These are phyloP conservation scores for Sutorius eximius DNA, from an alignment of 1,284 basidiomycete species.

Conservation along the genomic window DNA sequence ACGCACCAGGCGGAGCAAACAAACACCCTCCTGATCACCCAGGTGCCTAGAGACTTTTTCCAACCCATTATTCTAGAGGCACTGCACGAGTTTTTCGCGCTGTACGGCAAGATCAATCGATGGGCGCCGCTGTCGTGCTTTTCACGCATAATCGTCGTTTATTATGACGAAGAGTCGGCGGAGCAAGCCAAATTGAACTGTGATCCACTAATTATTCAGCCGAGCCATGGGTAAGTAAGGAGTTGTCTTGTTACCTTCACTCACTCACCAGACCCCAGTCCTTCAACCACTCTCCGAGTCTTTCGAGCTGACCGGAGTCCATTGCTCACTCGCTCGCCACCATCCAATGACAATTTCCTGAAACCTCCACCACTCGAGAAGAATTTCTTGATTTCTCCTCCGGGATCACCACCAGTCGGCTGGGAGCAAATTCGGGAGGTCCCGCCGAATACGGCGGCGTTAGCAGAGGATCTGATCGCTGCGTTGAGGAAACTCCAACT, in stretches of 20 bases:
- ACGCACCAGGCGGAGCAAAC: conserved; percentile 40
- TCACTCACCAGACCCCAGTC: conserved; percentile 34
- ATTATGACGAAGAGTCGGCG: conserved; percentile 59
- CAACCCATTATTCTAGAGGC: conserved; percentile 65
- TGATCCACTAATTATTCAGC: conserved; percentile 60
- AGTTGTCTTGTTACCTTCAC: conserved; percentile 2
- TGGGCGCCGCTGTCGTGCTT: conserved; percentile 88
- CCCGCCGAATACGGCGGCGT: conserved; percentile 82
- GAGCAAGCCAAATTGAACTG: conserved; percentile 63
- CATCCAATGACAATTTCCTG: conserved; percentile 55
- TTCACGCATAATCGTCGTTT: conserved; percentile 80
- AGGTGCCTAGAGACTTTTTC: conserved; percentile 68
- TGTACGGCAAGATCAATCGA: conserved; percentile 75
- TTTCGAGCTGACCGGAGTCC: conserved; percentile 79
- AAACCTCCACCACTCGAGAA: conserved; percentile 79
- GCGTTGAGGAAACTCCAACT: conserved; percentile 69
- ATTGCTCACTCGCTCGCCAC: conserved; percentile 46
- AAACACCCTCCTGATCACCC: conserved; percentile 70
- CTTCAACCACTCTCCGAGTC: conserved; percentile 65
- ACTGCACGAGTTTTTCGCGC: conserved; percentile 65
- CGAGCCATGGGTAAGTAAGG: conserved; percentile 48
- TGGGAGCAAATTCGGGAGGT: conserved; percentile 95
- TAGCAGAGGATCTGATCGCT: conserved; percentile 87
- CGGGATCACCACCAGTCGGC: conserved; percentile 95
- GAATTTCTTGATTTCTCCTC: conserved; percentile 97